These are phyloP conservation scores for Theobroma cacao DNA, from an alignment of 345 rosid genomes.

Conservation along the genomic window DNA sequence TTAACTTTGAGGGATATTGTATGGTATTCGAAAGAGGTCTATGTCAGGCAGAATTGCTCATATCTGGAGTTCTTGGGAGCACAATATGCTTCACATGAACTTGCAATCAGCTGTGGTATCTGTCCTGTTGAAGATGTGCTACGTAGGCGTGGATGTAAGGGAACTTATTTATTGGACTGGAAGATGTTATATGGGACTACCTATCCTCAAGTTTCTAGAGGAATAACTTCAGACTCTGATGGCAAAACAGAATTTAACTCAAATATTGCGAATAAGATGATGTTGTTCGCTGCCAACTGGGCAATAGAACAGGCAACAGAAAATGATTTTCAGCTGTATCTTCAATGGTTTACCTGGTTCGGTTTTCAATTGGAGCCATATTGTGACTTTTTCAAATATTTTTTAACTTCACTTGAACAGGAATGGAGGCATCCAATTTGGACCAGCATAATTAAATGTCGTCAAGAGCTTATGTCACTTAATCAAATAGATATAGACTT, in stretches of 20 bases:
- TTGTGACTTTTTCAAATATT: slow-evolving; percentile 41
- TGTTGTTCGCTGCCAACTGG: slow-evolving; percentile 79
- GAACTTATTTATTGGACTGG: slow-evolving; percentile 34
- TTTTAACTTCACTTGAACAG: slow-evolving; percentile 39
- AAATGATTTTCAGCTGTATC: slow-evolving; percentile 63
- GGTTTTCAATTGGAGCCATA: slow-evolving; percentile 45
- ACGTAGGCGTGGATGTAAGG: slow-evolving; percentile 19
- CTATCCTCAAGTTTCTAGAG: slow-evolving; percentile 42
- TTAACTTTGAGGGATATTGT: slow-evolving; percentile 54
- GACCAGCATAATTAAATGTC: slow-evolving; percentile 43
- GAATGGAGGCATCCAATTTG: slow-evolving; percentile 78
- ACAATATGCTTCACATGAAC: slow-evolving; percentile 45
- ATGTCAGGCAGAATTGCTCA: slow-evolving; percentile 74
- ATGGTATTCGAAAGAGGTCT: slow-evolving; percentile 60
- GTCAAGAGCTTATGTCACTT: slow-evolving; percentile 42
- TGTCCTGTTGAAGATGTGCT: slow-evolving; percentile 22
- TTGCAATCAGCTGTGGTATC: slow-evolving; percentile 22
- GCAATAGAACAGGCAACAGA: slow-evolving; percentile 77
- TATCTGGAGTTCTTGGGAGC: slow-evolving; percentile 79
- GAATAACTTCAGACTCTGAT: slow-evolving; percentile 8
- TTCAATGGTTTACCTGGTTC: slow-evolving; percentile 68
- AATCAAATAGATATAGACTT: slow-evolving; percentile 33
- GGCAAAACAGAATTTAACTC: slow-evolving; percentile 22
- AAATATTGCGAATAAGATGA: slow-evolving; percentile 43
- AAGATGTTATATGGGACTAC: slow-evolving; percentile 30